Percentiles rank a stretch among this genome's conserved stretches.
Conservation (phyloP, 768 basidiomycete species). For the Termitomyces sp. region DNA sequence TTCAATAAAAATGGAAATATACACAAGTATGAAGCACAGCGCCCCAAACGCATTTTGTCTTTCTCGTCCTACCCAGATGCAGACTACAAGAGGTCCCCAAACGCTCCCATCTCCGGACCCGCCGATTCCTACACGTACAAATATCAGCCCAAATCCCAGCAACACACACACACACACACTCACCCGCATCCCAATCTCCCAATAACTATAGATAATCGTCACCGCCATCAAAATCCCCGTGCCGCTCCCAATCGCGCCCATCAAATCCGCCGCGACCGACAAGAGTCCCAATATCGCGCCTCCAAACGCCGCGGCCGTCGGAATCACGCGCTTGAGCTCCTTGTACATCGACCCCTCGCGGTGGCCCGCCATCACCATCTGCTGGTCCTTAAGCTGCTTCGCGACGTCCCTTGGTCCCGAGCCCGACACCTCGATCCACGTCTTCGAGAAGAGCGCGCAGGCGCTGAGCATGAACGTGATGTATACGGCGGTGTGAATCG, state of each 20-base stretch:
- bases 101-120: constrained; percentile 77
- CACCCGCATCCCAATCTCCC: constrained; percentile 89
- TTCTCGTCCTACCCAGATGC: background rate
- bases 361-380: constrained; percentile 92
- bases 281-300: constrained; percentile 94
- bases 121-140: constrained; percentile 54
- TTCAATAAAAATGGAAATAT: background rate
- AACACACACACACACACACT: constrained; percentile 1
- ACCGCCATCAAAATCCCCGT: constrained; percentile 98
- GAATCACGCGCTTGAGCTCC: constrained; percentile 96
- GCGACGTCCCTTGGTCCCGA: constrained; percentile 95
- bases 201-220: constrained; percentile 96
- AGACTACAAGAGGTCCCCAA: constrained; percentile 78
- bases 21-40: too few species aligned
- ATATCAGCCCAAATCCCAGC: too few species aligned
- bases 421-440: constrained; percentile 99
- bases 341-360: constrained; percentile 99
- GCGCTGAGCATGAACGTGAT: constrained; percentile 90
- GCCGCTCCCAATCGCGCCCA: constrained; percentile 95
- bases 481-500: constrained; percentile 89
- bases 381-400: constrained; percentile 97
- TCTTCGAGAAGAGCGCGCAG: constrained; percentile 97
- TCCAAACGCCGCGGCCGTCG: constrained; percentile 95
- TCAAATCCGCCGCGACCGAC: constrained; percentile 87
- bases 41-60: background rate